Base-by-base conservation (phyloP, 345 rosid species). In the Triadica sebifera region DNA sequence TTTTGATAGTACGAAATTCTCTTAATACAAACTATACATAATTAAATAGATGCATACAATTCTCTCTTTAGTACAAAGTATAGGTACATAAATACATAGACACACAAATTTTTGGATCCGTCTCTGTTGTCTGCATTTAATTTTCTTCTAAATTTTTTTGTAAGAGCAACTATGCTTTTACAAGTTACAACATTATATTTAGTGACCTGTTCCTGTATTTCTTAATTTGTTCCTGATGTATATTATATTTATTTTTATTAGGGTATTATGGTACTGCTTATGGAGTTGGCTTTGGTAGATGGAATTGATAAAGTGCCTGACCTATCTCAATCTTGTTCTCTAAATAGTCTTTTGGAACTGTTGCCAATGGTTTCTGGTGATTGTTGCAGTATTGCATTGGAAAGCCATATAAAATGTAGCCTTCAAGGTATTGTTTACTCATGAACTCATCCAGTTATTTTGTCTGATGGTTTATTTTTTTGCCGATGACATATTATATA, bases 221-320 rank as follows among this genome's bases (percentile, higher is more conserved):
- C 52, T 9, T 64, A 51, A 1, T 4, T 67, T 51, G 19, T 17
- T 69, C 7, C 38, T 67, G 43, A 67, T 6, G 10, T 13, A 64
- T 52, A 9, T 51, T 37, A 19, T 16, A 47, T 77, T 68, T 80
- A 46, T 49, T 79, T 81, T 71, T 75, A 66, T 70, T 87, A 95
- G 99, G 86, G 78, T 70, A 77, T 86, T 77, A 72, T 87, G 78
- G 60, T 87, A 69, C 79, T 75, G 38, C 86, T 91, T 60, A 74
- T 93, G 94, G 98, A 95, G 88, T 78, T 88, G 72, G 89, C 90
- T 70, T 79, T 88, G 84, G 81, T 85, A 77, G 88, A 85, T 81
- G 87, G 85, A 81, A 75, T 76, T 17, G 96, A 90, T 73, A 90
- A 82, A 84, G 75, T 77, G 22, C 78, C 79, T 81, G 86, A 84